Evolutionary conservation across 805 yeast species (phyloP).

Genomic region (Scheffersomyces amazonensis): DNA sequence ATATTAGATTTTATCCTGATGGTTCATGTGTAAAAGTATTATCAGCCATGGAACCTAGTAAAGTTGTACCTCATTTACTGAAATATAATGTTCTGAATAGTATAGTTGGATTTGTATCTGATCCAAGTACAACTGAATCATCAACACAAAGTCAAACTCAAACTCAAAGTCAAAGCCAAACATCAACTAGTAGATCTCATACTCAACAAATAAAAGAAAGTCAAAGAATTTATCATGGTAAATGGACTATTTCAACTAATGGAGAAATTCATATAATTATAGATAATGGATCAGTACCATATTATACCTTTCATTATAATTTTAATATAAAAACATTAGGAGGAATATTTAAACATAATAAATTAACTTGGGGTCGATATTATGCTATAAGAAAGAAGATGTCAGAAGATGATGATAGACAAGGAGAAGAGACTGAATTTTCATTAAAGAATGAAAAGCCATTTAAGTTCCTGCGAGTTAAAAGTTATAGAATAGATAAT

Average conservation of each 20-base stretch:
- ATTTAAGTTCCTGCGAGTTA: slow-evolving; percentile 71
- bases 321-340: slow-evolving; percentile 61
- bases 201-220: slow-evolving; percentile 20
- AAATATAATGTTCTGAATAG: slow-evolving; percentile 16
- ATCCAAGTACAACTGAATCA: not conserved
- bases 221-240: slow-evolving; percentile 44
- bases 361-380: slow-evolving; percentile 68
- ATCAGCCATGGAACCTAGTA: slow-evolving; percentile 67
- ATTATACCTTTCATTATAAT: slow-evolving; percentile 62
- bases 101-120: slow-evolving; percentile 3
- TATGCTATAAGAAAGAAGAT: slow-evolving; percentile 48
- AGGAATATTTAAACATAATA: slow-evolving; percentile 56
- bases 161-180: too few species aligned
- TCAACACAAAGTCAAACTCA: too few species aligned
- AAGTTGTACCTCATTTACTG: slow-evolving; percentile 59
- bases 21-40: slow-evolving; percentile 72
- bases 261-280: slow-evolving; percentile 49
- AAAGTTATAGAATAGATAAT: slow-evolving; percentile 23
- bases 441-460: slow-evolving; percentile 71
- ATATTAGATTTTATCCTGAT: slow-evolving; percentile 73
- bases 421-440: slow-evolving; percentile 47
- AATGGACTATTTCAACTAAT: slow-evolving; percentile 56
- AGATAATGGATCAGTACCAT: slow-evolving; percentile 55
- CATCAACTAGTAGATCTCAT: not conserved
- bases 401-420: slow-evolving; percentile 42